phyloP scores from a whole-genome alignment of 1,284 basidiomycete genomes.

The Cystobasidium sp. region DNA sequence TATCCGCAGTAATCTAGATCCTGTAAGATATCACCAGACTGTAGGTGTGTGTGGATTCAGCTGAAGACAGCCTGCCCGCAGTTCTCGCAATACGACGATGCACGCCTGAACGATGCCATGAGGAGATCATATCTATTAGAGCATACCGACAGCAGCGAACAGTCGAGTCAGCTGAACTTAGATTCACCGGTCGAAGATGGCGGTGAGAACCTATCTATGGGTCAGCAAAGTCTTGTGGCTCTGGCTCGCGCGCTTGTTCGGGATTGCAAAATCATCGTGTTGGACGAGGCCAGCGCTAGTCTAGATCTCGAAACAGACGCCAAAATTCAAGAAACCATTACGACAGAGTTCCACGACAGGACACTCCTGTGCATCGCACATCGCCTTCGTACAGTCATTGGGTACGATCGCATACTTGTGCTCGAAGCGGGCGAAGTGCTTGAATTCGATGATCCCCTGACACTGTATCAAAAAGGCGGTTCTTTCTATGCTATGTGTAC shows the following conservation, averaged over 20 bases:
- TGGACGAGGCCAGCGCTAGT: conserved; percentile 76
- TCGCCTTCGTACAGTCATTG: conserved; percentile 73
- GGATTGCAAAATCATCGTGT: conserved; percentile 72
- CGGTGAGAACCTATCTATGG: conserved; percentile 73
- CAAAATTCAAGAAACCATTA: conserved; percentile 84
- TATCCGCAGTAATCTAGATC: conserved; percentile 73
- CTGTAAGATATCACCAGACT: background rate
- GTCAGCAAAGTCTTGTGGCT: conserved; percentile 74
- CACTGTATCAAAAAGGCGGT: conserved; percentile 63
- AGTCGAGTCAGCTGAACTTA: conserved; percentile 66
- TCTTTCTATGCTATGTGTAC: conserved; percentile 75
- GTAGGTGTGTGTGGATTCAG: background rate
- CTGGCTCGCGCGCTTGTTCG: conserved; percentile 80
- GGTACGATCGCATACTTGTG: conserved; percentile 75
- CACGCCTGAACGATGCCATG: conserved; percentile 53
- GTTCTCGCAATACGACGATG: conserved; percentile 66
- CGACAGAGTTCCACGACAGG: conserved; percentile 74
- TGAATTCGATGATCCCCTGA: conserved; percentile 68
- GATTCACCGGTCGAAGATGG: conserved; percentile 83
- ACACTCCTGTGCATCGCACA: conserved; percentile 76
- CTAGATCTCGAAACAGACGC: conserved; percentile 75
- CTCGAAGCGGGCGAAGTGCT: conserved; percentile 70
- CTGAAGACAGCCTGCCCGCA: background rate
- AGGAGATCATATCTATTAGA: conserved; percentile 53
- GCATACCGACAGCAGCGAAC: background rate